Base-by-base conservation (phyloP, 371 early-diverging fungal genomes). In the Batrachochytrium dendrobatidis region DNA sequence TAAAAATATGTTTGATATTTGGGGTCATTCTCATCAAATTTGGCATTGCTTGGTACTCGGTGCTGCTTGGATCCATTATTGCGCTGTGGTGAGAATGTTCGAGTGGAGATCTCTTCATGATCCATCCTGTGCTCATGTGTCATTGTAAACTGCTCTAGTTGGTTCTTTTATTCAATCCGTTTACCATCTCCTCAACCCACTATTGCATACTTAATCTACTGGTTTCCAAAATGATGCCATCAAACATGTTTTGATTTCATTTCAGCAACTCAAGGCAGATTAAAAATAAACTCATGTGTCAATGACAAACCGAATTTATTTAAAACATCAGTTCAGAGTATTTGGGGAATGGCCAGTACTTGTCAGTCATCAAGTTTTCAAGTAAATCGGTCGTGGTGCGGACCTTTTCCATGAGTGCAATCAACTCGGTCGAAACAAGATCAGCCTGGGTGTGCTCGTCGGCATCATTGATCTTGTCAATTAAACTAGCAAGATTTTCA, bases 301-400 rank as follows among this genome's bases (percentile, higher is more conserved):
- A n/a, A n/a, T n/a, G n/a, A n/a, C n/a, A n/a, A n/a, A n/a, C n/a
- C n/a, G n/a, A n/a, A 26, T 26, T 45, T 26, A 4, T 31, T 60
- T 63, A 74, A 70, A 94, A 89, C 62, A 96, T 79, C 33, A 96
- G 81, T 77, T 96, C 95, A 51, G 88, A 84, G 86, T 94, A 95
- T 80, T 91, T 94, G 78, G 98, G 98, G 76, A 89, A 82, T 44
- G 94, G 91, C 90, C 94, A 97, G 74, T 75, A 78, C 83, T 88
- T 91, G 80, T 95, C 94, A 26, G 88, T 83, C 22, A 90, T 83
- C 29, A 83, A 61, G 43, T 74, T 67, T 76, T 97, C 95, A 46
- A 95, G 65, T 51, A 57, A 68, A 62, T 97, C 95, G 39, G 89
- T 84, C 30, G 75, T 72, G 8, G 59, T 68, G 64, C 98, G 86